Conservation (phyloP, 352 stramenopile species). For the Pythium chondricola region DNA sequence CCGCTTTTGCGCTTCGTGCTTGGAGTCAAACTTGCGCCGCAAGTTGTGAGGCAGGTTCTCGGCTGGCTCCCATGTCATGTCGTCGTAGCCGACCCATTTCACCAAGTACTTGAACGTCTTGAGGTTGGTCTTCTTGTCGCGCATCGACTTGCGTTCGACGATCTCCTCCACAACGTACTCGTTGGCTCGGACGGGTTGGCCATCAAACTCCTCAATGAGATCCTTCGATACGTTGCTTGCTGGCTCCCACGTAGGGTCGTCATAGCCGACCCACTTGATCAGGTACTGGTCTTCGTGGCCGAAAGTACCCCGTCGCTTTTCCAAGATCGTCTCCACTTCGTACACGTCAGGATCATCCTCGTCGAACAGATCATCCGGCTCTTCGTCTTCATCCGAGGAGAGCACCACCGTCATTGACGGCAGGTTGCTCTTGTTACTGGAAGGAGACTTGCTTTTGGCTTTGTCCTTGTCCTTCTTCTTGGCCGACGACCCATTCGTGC, state of each 20-base stretch:
- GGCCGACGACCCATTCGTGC: not conserved
- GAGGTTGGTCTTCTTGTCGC: conserved; percentile 55
- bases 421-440: conserved; percentile 31
- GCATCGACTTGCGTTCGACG: conserved; percentile 53
- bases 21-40: conserved; percentile 72
- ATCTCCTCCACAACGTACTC: conserved; percentile 78
- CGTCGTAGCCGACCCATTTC: conserved; percentile 82
- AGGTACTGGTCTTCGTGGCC: conserved; percentile 64
- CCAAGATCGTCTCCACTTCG: conserved; percentile 67
- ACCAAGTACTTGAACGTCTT: conserved; percentile 80
- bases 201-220: conserved; percentile 74
- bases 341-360: conserved; percentile 75
- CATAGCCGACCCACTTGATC: conserved; percentile 81
- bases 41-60: conserved; percentile 76
- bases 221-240: conserved; percentile 74
- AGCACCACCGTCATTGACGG: conserved; percentile 54
- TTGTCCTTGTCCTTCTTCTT: conserved; percentile 5
- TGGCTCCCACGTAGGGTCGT: conserved; percentile 74
- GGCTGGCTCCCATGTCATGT: conserved; percentile 69
- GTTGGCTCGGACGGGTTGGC: conserved; percentile 60
- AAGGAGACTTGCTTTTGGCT: not conserved
- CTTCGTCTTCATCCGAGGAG: conserved; percentile 67
- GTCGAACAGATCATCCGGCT: conserved; percentile 74
- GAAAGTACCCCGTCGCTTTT: conserved; percentile 44
- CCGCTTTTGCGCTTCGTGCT: conserved; percentile 54